phyloP scores from a whole-genome alignment of 495 filamentous ascomycete species.

The Trichoderma asperelloides region DNA sequence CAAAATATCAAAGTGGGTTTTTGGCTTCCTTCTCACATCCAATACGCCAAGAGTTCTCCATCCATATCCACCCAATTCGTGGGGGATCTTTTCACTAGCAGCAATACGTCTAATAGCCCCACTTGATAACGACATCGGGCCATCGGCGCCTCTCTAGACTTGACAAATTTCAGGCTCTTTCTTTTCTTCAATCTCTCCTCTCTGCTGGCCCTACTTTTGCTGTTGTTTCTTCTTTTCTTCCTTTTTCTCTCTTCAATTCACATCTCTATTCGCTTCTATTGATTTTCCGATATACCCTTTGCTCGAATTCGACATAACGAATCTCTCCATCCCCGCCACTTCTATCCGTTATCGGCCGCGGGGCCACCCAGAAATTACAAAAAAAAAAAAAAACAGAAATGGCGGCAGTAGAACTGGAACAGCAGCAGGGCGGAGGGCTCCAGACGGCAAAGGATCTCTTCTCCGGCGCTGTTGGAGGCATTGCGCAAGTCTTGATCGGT shows the following conservation, averaged over 20 bases:
- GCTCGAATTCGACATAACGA: too few relatives aligned
- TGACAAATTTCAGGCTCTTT: background rate
- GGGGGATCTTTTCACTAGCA: background rate
- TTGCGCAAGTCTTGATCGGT: constrained; percentile 94
- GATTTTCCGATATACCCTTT: background rate
- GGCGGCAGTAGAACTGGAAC: background rate
- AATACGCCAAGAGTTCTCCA: background rate
- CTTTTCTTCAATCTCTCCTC: too few relatives aligned
- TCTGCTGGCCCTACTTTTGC: background rate
- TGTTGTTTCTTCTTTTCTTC: background rate
- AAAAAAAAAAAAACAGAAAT: background rate
- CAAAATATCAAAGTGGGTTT: constrained; percentile 11
- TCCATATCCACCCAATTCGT: background rate
- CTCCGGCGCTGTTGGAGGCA: constrained; percentile 81
- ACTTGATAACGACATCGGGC: constrained; percentile 1
- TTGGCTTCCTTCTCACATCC: too few relatives aligned
- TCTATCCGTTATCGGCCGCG: background rate
- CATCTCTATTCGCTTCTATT: background rate
- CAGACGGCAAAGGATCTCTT: constrained; percentile 84
- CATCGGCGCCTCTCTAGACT: background rate
- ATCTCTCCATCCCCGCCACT: background rate
- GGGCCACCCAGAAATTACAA: background rate
- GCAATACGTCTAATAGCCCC: too few relatives aligned
- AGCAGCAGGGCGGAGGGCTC: constrained; percentile 18
- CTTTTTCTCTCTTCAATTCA: background rate